Evolutionary conservation across 306 rosid genomes (phyloP).

Genomic region (Vicia villosa): DNA sequence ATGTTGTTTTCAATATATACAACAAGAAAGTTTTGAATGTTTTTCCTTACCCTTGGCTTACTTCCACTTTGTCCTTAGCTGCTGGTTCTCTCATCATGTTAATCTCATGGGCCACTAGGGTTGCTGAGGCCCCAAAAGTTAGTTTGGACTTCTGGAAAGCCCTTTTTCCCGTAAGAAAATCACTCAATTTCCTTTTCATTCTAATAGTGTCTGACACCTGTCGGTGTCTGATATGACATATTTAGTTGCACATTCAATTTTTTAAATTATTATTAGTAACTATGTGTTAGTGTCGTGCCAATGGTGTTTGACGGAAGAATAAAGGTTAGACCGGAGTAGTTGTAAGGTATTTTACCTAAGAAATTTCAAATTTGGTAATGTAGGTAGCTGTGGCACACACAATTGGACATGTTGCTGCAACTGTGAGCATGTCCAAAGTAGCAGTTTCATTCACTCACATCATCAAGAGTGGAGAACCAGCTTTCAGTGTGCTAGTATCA

Average conservation of each 20-base stretch:
- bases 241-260: background rate
- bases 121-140: slow-evolving; percentile 70
- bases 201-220: background rate
- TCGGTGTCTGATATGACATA: background rate
- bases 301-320: background rate
- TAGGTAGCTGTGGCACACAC: slow-evolving; percentile 95
- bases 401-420: slow-evolving; percentile 96
- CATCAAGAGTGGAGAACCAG: slow-evolving; percentile 95
- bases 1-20: slow-evolving; percentile 84
- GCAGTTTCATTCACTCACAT: slow-evolving; percentile 95
- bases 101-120: slow-evolving; percentile 70
- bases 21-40: slow-evolving; percentile 91
- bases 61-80: slow-evolving; percentile 80
- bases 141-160: slow-evolving; percentile 75
- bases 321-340: background rate
- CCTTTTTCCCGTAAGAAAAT: slow-evolving; percentile 62
- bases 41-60: slow-evolving; percentile 92
- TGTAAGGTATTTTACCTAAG: background rate
- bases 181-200: background rate
- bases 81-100: slow-evolving; percentile 91
- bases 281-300: background rate
- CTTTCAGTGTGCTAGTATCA: slow-evolving; percentile 87
- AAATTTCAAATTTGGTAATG: background rate
- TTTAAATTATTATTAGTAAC: background rate
- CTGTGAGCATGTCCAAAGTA: slow-evolving; percentile 95